A percentile compares a stretch with the other conserved stretches of the same genome.
Evolutionary conservation across 73 alveolate species (phyloP).

Genomic region (Paramecium primaurelia): DNA sequence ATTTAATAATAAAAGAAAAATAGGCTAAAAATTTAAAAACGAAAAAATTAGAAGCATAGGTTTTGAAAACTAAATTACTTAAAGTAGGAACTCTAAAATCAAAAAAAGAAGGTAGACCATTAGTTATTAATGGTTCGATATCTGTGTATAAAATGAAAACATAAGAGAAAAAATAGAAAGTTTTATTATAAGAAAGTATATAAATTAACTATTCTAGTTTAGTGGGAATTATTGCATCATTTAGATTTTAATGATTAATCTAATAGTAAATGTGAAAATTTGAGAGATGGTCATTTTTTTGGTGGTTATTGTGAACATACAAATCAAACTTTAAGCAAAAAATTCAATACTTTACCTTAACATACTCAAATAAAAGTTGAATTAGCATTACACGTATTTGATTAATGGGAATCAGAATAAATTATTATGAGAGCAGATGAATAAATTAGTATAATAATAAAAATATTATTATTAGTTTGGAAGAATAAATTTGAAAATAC

Average conservation of each 20-base stretch:
- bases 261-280: not conserved
- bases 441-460: not conserved
- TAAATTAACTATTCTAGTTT: not conserved
- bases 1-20: not conserved
- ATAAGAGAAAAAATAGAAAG: slow-evolving; percentile 13
- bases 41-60: slow-evolving; percentile 20
- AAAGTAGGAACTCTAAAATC: slow-evolving; percentile 34
- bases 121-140: slow-evolving; percentile 29
- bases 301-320: not conserved
- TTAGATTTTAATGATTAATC: slow-evolving; percentile 12
- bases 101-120: not conserved
- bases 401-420: slow-evolving; percentile 45
- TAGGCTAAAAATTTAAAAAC: not conserved
- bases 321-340: not conserved
- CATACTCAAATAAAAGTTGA: not conserved
- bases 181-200: not conserved
- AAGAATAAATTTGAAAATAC: slow-evolving; percentile 8
- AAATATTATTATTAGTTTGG: not conserved
- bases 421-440: not conserved
- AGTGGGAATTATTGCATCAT: slow-evolving; percentile 37
- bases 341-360: not conserved
- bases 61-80: slow-evolving; percentile 15
- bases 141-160: slow-evolving; percentile 39
- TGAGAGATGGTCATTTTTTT: slow-evolving; percentile 9
- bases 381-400: slow-evolving; percentile 45